phyloP scores from a whole-genome alignment of 306 rosid species.

The Dryas alaskensis region DNA sequence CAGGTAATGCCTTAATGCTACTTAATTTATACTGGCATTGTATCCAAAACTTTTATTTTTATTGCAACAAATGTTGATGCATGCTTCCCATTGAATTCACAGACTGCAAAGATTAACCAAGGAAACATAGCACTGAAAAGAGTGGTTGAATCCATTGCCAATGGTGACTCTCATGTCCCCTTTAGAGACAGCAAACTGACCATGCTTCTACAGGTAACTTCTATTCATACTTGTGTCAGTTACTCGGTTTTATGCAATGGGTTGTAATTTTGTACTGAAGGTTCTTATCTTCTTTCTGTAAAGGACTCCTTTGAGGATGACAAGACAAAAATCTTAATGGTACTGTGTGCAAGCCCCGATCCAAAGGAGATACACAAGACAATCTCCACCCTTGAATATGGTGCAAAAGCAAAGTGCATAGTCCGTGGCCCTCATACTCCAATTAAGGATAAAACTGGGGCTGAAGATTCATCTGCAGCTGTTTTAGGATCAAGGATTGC shows the following conservation, averaged over 20 bases:
- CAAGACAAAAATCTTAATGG: slow-evolving; percentile 86
- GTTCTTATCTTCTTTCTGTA: slow-evolving; percentile 21
- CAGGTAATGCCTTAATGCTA: slow-evolving; percentile 49
- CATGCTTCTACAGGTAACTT: slow-evolving; percentile 94
- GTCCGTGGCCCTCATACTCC: slow-evolving; percentile 93
- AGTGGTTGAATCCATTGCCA: slow-evolving; percentile 98
- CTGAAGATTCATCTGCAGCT: slow-evolving; percentile 78
- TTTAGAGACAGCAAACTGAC: slow-evolving; percentile 98
- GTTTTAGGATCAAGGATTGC: slow-evolving; percentile 88
- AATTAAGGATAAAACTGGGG: slow-evolving; percentile 49
- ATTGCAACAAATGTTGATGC: background rate
- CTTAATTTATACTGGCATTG: background rate
- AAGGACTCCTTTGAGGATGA: slow-evolving; percentile 99
- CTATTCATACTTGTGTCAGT: slow-evolving; percentile 13
- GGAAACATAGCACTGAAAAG: slow-evolving; percentile 93
- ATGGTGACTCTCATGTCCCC: slow-evolving; percentile 98
- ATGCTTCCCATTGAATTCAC: slow-evolving; percentile 18
- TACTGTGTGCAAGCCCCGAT: slow-evolving; percentile 94
- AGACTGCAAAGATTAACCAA: slow-evolving; percentile 98
- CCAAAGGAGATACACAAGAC: slow-evolving; percentile 98
- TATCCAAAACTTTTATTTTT: slow-evolving; percentile 1
- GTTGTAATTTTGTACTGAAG: slow-evolving; percentile 18
- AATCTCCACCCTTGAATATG: slow-evolving; percentile 91
- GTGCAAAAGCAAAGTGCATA: slow-evolving; percentile 96
- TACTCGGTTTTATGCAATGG: slow-evolving; percentile 12